Conservation (phyloP, 2,329 filamentous ascomycete species). For the Claviceps maximensis region DNA sequence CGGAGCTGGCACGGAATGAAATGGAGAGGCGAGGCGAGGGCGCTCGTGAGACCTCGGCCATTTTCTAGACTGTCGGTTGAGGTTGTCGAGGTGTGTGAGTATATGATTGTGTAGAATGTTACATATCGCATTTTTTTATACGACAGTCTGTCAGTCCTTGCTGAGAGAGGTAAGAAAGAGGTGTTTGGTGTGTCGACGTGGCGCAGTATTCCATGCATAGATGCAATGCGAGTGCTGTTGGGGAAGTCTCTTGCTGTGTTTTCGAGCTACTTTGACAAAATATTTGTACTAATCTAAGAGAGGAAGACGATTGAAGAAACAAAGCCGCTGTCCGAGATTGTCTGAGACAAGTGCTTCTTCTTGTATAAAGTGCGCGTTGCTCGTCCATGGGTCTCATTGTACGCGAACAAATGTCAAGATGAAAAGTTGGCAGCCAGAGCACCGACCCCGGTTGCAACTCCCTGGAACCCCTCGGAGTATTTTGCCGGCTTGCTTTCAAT, state of each 20-base stretch:
- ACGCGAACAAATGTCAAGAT: no score
- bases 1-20: neutral
- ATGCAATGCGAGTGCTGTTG: neutral
- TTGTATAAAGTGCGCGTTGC: no score
- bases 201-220: neutral
- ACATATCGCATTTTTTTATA: neutral
- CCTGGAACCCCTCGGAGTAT: no score
- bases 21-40: neutral
- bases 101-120: neutral
- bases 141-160: neutral
- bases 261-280: neutral
- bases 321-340: neutral
- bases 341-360: neutral
- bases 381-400: no score
- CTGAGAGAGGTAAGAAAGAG: neutral
- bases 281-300: neutral
- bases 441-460: no score
- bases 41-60: neutral
- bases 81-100: neutral
- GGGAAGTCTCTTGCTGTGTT: conserved; percentile 1
- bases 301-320: neutral
- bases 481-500: no score
- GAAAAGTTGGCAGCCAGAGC: no score
- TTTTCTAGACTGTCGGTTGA: neutral
- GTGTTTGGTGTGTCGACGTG: neutral